A percentile compares a stretch with the other conserved stretches of the same genome.
These are phyloP conservation scores for Fraxinus xanthoxyloides DNA, from an alignment of 305 asterid genomes.

Conservation along the genomic window DNA sequence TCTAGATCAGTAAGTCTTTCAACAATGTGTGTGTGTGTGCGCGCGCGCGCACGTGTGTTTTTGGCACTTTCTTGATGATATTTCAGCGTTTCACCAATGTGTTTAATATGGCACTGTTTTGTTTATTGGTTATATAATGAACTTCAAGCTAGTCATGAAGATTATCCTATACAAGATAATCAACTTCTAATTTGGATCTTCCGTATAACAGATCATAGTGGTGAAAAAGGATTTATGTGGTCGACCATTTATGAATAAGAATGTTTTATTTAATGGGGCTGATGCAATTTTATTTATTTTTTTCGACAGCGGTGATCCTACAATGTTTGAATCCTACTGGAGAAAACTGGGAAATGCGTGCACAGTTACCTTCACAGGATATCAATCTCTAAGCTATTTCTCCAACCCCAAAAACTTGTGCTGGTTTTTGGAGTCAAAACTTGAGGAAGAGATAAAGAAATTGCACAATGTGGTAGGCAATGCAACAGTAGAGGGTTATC, in stretches of 20 bases:
- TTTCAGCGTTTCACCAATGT: neutral
- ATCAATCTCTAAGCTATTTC: slow-evolving; percentile 65
- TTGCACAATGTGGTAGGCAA: slow-evolving; percentile 54
- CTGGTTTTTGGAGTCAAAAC: slow-evolving; percentile 73
- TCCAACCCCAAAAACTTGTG: slow-evolving; percentile 43
- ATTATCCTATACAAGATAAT: neutral
- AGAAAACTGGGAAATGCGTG: slow-evolving; percentile 35
- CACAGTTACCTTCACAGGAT: slow-evolving; percentile 32
- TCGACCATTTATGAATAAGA: neutral
- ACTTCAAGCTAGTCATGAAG: neutral
- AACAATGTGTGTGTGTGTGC: neutral
- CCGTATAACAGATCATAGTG: neutral
- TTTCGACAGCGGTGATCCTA: slow-evolving; percentile 67
- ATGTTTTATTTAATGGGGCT: neutral
- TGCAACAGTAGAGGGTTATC: slow-evolving; percentile 43
- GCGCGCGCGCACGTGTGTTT: neutral
- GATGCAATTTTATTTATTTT: neutral
- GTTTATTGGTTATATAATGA: neutral
- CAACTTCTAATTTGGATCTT: neutral
- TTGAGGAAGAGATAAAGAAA: slow-evolving; percentile 49
- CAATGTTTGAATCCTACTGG: slow-evolving; percentile 69
- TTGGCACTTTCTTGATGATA: neutral
- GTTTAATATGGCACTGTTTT: neutral
- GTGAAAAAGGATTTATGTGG: neutral
- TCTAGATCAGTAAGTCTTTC: slow-evolving; percentile 64